Percentiles rank a stretch among this genome's conserved stretches.
Evolutionary conservation across 495 filamentous ascomycete species (phyloP).

Genomic region (Talaromyces ruber): DNA sequence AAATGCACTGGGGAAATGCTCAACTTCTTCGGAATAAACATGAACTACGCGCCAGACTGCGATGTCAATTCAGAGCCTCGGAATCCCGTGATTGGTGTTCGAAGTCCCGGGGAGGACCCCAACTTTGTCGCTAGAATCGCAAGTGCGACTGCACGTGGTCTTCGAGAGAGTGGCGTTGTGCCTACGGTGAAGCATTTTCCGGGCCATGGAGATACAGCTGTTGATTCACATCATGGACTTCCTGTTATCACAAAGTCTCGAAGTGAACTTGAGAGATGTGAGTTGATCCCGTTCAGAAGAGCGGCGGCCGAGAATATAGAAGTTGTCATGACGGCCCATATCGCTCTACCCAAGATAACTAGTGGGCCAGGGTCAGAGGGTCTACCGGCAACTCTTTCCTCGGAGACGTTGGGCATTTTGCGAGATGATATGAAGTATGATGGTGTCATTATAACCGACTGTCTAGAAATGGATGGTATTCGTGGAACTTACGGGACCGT

Average conservation of each 20-base stretch:
- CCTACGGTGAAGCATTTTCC: slow-evolving; percentile 38
- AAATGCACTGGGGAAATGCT: slow-evolving; percentile 27
- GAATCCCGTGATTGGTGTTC: slow-evolving; percentile 35
- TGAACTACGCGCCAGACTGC: slow-evolving; percentile 37
- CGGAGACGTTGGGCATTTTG: slow-evolving; percentile 26
- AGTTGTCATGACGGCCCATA: slow-evolving; percentile 36
- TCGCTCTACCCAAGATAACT: slow-evolving; percentile 27
- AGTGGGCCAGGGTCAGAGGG: slow-evolving; percentile 7
- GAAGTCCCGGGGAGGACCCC: slow-evolving; percentile 32
- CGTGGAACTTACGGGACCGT: slow-evolving; percentile 37
- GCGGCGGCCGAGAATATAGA: slow-evolving; percentile 34
- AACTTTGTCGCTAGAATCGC: slow-evolving; percentile 31
- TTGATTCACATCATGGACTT: slow-evolving; percentile 35
- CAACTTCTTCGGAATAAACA: slow-evolving; percentile 31
- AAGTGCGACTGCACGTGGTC: slow-evolving; percentile 25
- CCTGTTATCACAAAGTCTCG: slow-evolving; percentile 29
- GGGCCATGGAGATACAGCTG: slow-evolving; percentile 34
- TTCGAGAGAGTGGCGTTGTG: slow-evolving; percentile 28
- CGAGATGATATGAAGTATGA: slow-evolving; percentile 32
- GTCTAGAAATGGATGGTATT: slow-evolving; percentile 40
- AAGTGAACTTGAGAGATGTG: slow-evolving; percentile 29
- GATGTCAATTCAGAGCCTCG: slow-evolving; percentile 36
- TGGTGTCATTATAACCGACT: slow-evolving; percentile 32
- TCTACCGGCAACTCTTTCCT: slow-evolving; percentile 30
- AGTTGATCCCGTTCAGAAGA: slow-evolving; percentile 33